A percentile compares a stretch with the other conserved stretches of the same genome.
phyloP scores from a whole-genome alignment of 257 asterid genomes.

The Leptodermis oblonga region DNA sequence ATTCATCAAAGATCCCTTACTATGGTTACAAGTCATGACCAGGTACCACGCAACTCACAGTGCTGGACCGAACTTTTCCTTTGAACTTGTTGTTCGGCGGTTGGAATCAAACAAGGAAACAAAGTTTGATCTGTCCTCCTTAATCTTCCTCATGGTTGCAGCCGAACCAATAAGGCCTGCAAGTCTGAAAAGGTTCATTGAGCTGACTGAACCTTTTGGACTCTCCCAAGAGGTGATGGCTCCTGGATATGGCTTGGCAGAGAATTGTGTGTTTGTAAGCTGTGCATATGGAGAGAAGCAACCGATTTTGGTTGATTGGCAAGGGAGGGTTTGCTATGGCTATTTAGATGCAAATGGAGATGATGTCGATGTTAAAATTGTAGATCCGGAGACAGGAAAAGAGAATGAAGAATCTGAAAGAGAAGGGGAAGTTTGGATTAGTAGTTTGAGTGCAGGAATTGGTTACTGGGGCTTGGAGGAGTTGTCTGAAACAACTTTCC shows the following conservation, averaged over 20 bases:
- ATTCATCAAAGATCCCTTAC: conserved; percentile 52
- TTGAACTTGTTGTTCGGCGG: conserved; percentile 52
- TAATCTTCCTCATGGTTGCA: conserved; percentile 66
- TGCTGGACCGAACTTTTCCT: conserved; percentile 67
- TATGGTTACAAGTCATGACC: conserved; percentile 53
- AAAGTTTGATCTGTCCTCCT: conserved; percentile 43
- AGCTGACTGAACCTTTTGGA: conserved; percentile 48
- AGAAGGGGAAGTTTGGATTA: conserved; percentile 72
- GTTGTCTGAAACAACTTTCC: conserved; percentile 39
- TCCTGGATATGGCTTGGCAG: conserved; percentile 78
- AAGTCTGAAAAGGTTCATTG: conserved; percentile 49
- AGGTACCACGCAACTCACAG: conserved; percentile 62
- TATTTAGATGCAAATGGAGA: conserved; percentile 24
- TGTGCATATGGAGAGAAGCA: conserved; percentile 60
- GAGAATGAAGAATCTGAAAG: conserved; percentile 36
- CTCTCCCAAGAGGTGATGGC: conserved; percentile 53
- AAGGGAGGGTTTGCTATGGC: conserved; percentile 63
- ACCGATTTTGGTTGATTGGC: conserved; percentile 54
- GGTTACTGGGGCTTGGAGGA: conserved; percentile 63
- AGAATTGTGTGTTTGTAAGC: conserved; percentile 62
- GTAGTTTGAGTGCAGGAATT: conserved; percentile 55
- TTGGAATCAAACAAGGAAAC: conserved; percentile 34
- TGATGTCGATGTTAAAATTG: conserved; percentile 47
- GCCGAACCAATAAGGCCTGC: conserved; percentile 58
- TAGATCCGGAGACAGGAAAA: conserved; percentile 40